These are phyloP conservation scores for Rhizopogon roseolus DNA, from an alignment of 768 basidiomycete species.

Conservation along the genomic window DNA sequence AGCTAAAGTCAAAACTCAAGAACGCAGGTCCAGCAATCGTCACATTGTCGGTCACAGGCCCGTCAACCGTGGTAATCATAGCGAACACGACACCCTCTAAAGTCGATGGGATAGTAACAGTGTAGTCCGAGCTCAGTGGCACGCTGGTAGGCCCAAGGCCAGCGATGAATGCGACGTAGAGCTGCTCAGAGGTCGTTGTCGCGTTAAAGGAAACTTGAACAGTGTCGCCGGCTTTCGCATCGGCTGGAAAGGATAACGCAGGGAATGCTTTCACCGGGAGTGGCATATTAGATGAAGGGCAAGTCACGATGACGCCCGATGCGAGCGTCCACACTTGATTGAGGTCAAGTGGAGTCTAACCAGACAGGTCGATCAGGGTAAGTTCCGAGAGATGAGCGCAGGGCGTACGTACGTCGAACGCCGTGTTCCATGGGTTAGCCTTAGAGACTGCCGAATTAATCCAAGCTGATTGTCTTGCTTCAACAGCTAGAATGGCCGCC, in stretches of 20 bases:
- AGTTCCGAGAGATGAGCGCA: background rate
- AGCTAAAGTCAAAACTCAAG: slow-evolving; percentile 16
- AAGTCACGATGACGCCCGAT: slow-evolving; percentile 38
- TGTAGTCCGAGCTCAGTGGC: slow-evolving; percentile 18
- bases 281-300: slow-evolving; percentile 43
- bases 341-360: slow-evolving; percentile 33
- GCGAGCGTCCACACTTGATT: slow-evolving; percentile 44
- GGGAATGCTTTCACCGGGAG: slow-evolving; percentile 49
- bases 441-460: slow-evolving; percentile 36
- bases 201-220: slow-evolving; percentile 25
- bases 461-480: slow-evolving; percentile 52
- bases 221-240: slow-evolving; percentile 25
- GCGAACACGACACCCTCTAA: slow-evolving; percentile 30
- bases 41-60: slow-evolving; percentile 30
- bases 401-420: slow-evolving; percentile 33
- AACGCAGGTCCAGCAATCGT: slow-evolving; percentile 38
- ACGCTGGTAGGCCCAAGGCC: slow-evolving; percentile 30
- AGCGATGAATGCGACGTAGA: slow-evolving; percentile 30
- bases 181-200: slow-evolving; percentile 6
- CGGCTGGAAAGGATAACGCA: slow-evolving; percentile 28
- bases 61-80: slow-evolving; percentile 27
- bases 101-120: slow-evolving; percentile 19
- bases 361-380: slow-evolving; percentile 5
- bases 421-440: slow-evolving; percentile 39
- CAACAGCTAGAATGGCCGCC: slow-evolving; percentile 54